Evolutionary conservation across 2,329 filamentous ascomycete species (phyloP).

Genomic region (Beauveria sp.): DNA sequence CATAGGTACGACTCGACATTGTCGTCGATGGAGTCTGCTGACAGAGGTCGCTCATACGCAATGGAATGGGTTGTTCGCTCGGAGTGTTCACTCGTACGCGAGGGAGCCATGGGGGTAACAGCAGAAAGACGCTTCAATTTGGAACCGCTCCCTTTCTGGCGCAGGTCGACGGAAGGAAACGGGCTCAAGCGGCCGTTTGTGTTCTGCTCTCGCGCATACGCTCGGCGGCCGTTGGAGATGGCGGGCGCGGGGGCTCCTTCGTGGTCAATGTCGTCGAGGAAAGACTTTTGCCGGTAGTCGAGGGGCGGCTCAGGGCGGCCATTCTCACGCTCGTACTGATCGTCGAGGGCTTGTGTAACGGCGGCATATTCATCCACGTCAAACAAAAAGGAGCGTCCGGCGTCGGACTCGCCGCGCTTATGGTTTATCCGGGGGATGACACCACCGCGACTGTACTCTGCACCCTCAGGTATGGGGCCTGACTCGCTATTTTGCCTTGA

Average conservation of each 20-base stretch:
- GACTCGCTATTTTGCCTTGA: conserved; percentile 40
- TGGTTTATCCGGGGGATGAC: not conserved
- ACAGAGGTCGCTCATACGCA: conserved; percentile 65
- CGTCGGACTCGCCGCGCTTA: conserved; percentile 11
- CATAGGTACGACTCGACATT: conserved; percentile 79
- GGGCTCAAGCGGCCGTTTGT: conserved; percentile 37
- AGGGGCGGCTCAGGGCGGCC: conserved; percentile 17
- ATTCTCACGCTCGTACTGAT: conserved; percentile 22
- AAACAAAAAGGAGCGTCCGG: conserved; percentile 10
- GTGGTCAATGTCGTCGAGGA: conserved; percentile 29
- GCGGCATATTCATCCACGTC: conserved; percentile 12
- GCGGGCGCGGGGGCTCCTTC: conserved; percentile 65
- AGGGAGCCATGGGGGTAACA: conserved; percentile 33
- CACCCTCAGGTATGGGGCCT: conserved; percentile 36
- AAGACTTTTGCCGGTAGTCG: not conserved
- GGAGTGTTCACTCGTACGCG: conserved; percentile 22
- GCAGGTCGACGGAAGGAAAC: conserved; percentile 30
- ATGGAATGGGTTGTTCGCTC: conserved; percentile 29
- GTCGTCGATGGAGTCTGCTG: conserved; percentile 79
- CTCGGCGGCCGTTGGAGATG: conserved; percentile 52
- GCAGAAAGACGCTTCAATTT: conserved; percentile 49
- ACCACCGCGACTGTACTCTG: conserved; percentile 22
- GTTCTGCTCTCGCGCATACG: conserved; percentile 43
- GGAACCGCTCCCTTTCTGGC: conserved; percentile 48
- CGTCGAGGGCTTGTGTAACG: conserved; percentile 18